phyloP scores from a whole-genome alignment of 306 rosid genomes.

The Quercus wislizeni region DNA sequence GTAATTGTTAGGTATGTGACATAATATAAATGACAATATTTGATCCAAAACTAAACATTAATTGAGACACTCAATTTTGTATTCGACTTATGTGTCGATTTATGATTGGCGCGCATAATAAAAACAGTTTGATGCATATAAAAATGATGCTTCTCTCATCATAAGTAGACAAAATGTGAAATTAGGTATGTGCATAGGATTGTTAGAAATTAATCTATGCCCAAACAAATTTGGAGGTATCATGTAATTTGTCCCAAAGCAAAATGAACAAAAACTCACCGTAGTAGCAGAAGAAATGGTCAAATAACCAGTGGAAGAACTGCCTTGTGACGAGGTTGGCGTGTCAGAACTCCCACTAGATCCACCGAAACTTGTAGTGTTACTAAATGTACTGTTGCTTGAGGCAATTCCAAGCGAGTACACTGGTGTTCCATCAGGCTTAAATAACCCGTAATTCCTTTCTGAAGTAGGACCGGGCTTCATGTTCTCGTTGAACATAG shows the following conservation, averaged over 20 bases:
- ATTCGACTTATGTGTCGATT: no score
- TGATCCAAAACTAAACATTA: no score
- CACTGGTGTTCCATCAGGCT: conserved; percentile 79
- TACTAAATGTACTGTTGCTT: conserved; percentile 21
- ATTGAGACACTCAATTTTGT: no score
- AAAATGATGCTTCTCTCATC: no score
- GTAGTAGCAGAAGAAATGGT: conserved; percentile 63
- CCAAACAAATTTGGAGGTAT: no score
- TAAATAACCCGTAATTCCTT: conserved; percentile 85
- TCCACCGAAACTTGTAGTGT: background rate
- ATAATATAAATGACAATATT: no score
- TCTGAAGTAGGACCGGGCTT: conserved; percentile 96
- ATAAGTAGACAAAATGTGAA: no score
- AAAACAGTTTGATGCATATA: no score
- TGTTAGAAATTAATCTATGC: background rate
- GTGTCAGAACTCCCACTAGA: conserved; percentile 17
- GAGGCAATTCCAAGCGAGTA: conserved; percentile 51
- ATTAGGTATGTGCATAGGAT: no score
- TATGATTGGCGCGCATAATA: no score
- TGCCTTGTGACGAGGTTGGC: conserved; percentile 31
- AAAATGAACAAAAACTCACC: conserved; percentile 29
- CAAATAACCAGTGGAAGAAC: conserved; percentile 66
- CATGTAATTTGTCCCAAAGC: no score
- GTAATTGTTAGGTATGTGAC: no score
- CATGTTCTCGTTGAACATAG: conserved; percentile 91